A percentile compares a stretch with the other conserved stretches of the same genome.
Evolutionary conservation across 176 grass and related monocot genomes (phyloP).

Genomic region (Musa beccarii): DNA sequence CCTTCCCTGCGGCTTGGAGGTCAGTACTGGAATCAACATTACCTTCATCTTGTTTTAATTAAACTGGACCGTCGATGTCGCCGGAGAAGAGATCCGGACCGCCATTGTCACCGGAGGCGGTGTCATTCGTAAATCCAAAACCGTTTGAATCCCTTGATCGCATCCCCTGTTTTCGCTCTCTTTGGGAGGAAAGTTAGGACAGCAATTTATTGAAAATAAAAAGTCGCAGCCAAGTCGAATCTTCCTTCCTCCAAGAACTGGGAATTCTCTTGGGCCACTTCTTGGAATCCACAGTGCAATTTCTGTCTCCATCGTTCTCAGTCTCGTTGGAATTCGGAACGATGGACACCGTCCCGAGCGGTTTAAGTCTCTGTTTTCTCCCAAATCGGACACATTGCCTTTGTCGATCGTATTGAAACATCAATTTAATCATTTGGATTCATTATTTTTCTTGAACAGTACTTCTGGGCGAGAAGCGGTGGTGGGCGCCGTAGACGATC

Average conservation of each 20-base stretch:
- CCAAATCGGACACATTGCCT: too few relatives aligned
- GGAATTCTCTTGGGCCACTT: background rate
- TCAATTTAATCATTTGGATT: background rate
- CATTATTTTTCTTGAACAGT: background rate
- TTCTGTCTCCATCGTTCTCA: background rate
- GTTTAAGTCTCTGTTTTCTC: too few relatives aligned
- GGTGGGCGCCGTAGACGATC: slow-evolving; percentile 57
- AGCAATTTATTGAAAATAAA: background rate
- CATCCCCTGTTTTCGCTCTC: background rate
- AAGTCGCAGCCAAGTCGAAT: background rate
- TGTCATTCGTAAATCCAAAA: background rate
- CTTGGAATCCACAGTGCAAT: background rate
- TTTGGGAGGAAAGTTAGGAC: background rate
- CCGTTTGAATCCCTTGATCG: background rate
- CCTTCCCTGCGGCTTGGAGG: background rate
- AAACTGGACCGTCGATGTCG: background rate
- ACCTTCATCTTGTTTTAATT: background rate
- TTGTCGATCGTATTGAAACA: background rate
- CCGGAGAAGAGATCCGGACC: background rate
- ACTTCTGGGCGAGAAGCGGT: slow-evolving; percentile 5
- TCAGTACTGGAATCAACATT: background rate
- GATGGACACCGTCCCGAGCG: background rate
- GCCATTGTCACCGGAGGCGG: background rate
- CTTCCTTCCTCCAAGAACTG: background rate
- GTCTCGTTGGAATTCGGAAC: too few relatives aligned